These are phyloP conservation scores for Paraphoma chrysanthemicola DNA, from an alignment of 2,329 filamentous ascomycete species.

Conservation along the genomic window DNA sequence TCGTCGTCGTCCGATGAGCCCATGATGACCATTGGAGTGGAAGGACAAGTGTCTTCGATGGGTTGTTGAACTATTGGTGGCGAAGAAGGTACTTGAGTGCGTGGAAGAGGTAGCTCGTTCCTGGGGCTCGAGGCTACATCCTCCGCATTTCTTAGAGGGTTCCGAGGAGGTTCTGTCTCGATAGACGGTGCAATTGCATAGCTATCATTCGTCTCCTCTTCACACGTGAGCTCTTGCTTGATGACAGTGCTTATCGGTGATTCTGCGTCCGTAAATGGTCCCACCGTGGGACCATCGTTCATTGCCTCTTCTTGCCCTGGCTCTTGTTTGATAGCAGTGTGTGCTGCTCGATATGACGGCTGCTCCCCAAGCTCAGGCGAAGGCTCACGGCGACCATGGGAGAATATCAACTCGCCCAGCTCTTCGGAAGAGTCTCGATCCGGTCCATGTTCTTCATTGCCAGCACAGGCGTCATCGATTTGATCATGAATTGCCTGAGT, in stretches of 20 bases:
- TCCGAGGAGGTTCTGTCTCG: no score
- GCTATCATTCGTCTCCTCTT: background rate
- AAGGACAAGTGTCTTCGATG: constrained; percentile 26
- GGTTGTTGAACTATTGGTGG: constrained; percentile 10
- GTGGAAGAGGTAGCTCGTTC: background rate
- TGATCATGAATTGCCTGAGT: constrained; percentile 34
- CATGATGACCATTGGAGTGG: constrained; percentile 34
- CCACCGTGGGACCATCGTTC: background rate
- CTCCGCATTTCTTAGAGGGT: background rate
- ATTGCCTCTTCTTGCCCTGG: background rate
- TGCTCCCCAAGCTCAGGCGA: constrained; percentile 30
- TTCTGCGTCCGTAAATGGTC: no score
- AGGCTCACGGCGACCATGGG: constrained; percentile 1
- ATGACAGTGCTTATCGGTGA: background rate
- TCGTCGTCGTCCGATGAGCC: constrained; percentile 26
- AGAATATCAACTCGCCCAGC: background rate
- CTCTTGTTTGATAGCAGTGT: constrained; percentile 12
- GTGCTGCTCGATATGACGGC: constrained; percentile 4
- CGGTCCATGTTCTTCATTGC: constrained; percentile 6
- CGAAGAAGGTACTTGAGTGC: constrained; percentile 17
- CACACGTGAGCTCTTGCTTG: background rate
- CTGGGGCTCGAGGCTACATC: background rate
- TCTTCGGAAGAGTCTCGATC: constrained; percentile 16
- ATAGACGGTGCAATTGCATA: background rate
- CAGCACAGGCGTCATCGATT: constrained; percentile 35